Evolutionary conservation across 257 asterid species (phyloP), one percentile per base, ranked within the genome.

Genomic region (Ophiorrhiza pumila): DNA sequence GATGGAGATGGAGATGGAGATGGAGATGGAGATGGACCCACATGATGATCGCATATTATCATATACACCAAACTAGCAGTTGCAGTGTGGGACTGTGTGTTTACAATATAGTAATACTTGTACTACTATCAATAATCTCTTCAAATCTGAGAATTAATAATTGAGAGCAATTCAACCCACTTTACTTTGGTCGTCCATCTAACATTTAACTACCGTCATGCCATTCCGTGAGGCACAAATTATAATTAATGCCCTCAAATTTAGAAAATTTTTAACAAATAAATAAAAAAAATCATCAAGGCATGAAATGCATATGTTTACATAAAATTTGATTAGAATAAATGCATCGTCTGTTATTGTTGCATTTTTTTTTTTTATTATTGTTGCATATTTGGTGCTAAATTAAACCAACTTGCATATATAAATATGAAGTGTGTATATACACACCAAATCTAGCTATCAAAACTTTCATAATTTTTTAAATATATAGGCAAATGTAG

Each of bases 51-150:
- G 8, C 15, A 47, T 31, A 46, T 15, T 62, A 59, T 50, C 42
- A 27, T 50, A 57, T 15, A 34, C 43, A 65, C 31, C 17, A 22
- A 63, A 50, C 58, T 27, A 50, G 47, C 42, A 61, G 68, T 39
- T 53, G 76, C 68, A 66, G 73, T 45, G 78, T 66, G 69, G 74
- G 74, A 41, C 61, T 56, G 50, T 66, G 49, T 74, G 73, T 66
- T 23, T 74, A 27, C 2, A 37, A 53, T 50, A n/a, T 69, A 3
- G 9, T 55, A n/a, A 1, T n/a, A 55, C 31, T 22, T 11, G 25
- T 27, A 11, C 7, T 25, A 11, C 6, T 9, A 18, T 17, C 2
- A 43, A 39, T 6, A 49, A 50, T n/a, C 27, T 58, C 22, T 56
- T 58, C 55, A 71, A 41, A 56, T 47, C 29, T 41, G 47, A 35